Evolutionary conservation across 805 yeast genomes (phyloP).

Genomic region (Grigorovia humatica): DNA sequence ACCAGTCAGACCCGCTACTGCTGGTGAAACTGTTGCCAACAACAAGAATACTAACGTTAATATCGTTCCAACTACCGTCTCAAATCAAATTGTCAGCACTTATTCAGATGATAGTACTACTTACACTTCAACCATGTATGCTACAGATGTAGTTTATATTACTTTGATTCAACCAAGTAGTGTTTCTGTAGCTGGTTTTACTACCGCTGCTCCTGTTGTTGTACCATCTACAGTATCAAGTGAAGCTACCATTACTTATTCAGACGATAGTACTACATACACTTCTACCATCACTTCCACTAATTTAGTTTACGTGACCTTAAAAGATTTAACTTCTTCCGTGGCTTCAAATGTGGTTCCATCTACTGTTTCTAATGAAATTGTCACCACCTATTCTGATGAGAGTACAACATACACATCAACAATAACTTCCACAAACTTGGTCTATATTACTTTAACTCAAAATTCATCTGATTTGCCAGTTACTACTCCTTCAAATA

Average conservation of each 20-base stretch:
- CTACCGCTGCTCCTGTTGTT: not conserved
- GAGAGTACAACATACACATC: conserved; percentile 1
- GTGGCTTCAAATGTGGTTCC: conserved; percentile 11
- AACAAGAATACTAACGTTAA: conserved; percentile 10
- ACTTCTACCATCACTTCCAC: conserved; percentile 18
- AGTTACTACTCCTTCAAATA: not conserved
- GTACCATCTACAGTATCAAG: not conserved
- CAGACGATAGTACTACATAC: conserved; percentile 2
- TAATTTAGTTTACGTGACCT: conserved; percentile 9
- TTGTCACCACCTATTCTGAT: conserved; percentile 4
- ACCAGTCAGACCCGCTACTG: not conserved
- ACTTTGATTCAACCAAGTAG: not conserved
- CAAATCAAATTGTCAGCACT: conserved; percentile 5
- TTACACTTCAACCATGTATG: not conserved
- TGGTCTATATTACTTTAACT: not conserved
- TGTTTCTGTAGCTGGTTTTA: not conserved
- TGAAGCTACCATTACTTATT: not conserved
- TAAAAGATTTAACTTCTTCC: conserved; percentile 8
- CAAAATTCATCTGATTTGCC: not conserved
- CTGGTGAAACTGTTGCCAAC: not conserved
- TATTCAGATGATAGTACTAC: conserved; percentile 1
- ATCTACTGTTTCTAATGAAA: conserved; percentile 9
- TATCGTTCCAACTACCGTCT: conserved; percentile 10
- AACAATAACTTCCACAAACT: not conserved
- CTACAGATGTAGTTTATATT: not conserved